phyloP scores from a whole-genome alignment of 2,329 filamentous ascomycete genomes.

The Raffaelea ambrosiae region DNA sequence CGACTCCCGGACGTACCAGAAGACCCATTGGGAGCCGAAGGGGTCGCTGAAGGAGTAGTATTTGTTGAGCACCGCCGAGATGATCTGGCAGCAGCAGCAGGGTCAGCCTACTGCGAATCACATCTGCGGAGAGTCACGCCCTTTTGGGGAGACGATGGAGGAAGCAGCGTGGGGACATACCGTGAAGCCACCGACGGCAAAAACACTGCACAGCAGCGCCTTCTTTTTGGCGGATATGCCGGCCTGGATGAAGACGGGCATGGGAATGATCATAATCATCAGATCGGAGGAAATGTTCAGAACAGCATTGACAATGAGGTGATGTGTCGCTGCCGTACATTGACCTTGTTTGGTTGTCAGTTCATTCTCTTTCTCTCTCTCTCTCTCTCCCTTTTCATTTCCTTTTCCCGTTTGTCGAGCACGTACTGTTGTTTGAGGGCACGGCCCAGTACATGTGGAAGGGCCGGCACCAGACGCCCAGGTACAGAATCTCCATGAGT shows the following conservation, averaged over 20 bases:
- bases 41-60: slow-evolving; percentile 32
- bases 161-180: slow-evolving; percentile 20
- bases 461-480: slow-evolving; percentile 41
- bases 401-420: no score
- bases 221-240: slow-evolving; percentile 44
- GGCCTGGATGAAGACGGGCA: slow-evolving; percentile 43
- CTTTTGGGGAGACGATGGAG: no score
- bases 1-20: slow-evolving; percentile 37
- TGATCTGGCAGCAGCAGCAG: slow-evolving; percentile 31
- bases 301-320: slow-evolving; percentile 48
- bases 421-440: slow-evolving; percentile 20
- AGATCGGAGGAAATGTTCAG: slow-evolving; percentile 54
- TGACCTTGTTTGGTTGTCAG: slow-evolving; percentile 42
- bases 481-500: slow-evolving; percentile 11
- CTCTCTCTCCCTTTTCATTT: not conserved
- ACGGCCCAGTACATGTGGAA: slow-evolving; percentile 43
- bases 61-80: slow-evolving; percentile 40
- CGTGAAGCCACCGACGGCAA: slow-evolving; percentile 37
- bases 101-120: not conserved
- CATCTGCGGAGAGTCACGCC: not conserved
- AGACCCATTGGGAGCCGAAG: slow-evolving; percentile 29
- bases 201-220: slow-evolving; percentile 37
- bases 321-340: slow-evolving; percentile 48
- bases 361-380: not conserved
- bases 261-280: slow-evolving; percentile 48